Percentiles rank a stretch among this genome's conserved stretches.
Evolutionary conservation across 805 yeast genomes (phyloP).

Genomic region (Starmerella stigmatis): DNA sequence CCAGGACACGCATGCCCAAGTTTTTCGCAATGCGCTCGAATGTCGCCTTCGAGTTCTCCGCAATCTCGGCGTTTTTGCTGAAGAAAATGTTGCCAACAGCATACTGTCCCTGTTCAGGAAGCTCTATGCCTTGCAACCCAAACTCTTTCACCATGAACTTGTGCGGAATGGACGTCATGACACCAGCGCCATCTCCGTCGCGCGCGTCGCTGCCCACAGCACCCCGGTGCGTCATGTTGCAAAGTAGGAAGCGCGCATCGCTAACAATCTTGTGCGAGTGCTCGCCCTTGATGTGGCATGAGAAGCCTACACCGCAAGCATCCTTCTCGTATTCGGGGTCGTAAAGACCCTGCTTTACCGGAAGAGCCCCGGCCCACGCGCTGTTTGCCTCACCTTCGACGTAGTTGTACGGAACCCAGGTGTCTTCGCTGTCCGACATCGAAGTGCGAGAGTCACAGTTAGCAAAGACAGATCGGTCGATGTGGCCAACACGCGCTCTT

Average conservation of each 20-base stretch:
- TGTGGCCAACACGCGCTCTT: no score
- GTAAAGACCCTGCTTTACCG: slow-evolving; percentile 78
- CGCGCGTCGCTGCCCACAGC: slow-evolving; percentile 92
- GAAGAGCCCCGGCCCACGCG: slow-evolving; percentile 88
- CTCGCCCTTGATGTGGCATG: slow-evolving; percentile 83
- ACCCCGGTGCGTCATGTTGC: slow-evolving; percentile 98
- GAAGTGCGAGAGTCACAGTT: neutral
- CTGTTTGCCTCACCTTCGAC: slow-evolving; percentile 68
- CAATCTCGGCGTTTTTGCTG: slow-evolving; percentile 66
- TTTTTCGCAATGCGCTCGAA: slow-evolving; percentile 72
- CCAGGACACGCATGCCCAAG: slow-evolving; percentile 71
- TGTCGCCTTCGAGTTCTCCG: slow-evolving; percentile 58
- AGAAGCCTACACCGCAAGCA: slow-evolving; percentile 98
- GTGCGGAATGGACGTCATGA: slow-evolving; percentile 85
- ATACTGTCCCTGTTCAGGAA: slow-evolving; percentile 77
- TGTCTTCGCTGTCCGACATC: slow-evolving; percentile 13
- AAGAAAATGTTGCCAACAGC: slow-evolving; percentile 93
- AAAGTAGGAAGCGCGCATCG: slow-evolving; percentile 72
- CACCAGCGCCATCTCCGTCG: slow-evolving; percentile 99
- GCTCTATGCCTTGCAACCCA: slow-evolving; percentile 50
- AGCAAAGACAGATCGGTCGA: neutral
- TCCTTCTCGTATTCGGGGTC: slow-evolving; percentile 91
- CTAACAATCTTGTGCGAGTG: slow-evolving; percentile 85
- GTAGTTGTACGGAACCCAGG: slow-evolving; percentile 42
- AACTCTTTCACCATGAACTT: slow-evolving; percentile 78